Evolutionary conservation across 176 grass and related monocot genomes (phyloP).

Genomic region (Aegilops tauschii): DNA sequence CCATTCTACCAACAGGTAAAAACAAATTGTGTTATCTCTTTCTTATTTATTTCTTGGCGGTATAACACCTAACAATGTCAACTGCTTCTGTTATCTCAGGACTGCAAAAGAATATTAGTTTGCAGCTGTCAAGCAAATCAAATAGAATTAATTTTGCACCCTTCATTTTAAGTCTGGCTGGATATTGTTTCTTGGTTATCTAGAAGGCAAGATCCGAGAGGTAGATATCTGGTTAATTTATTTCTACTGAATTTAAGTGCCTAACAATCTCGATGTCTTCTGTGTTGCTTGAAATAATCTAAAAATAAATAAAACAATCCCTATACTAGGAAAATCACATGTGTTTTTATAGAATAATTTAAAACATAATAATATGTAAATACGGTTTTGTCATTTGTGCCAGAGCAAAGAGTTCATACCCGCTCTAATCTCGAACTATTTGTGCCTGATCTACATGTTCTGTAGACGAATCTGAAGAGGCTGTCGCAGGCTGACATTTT

Average conservation of each 20-base stretch:
- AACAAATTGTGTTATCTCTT: neutral
- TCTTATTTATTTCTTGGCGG: neutral
- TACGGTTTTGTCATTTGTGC: neutral
- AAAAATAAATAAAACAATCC: neutral
- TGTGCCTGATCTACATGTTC: neutral
- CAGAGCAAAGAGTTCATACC: neutral
- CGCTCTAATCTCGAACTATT: neutral
- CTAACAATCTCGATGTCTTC: neutral
- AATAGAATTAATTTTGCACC: neutral
- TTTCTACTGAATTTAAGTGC: neutral
- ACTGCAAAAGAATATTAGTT: neutral
- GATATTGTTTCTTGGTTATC: neutral
- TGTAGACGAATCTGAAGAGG: neutral
- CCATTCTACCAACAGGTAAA: neutral
- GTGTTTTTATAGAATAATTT: neutral
- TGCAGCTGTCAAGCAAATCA: neutral
- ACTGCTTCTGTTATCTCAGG: neutral
- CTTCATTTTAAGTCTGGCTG: neutral
- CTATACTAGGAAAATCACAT: neutral
- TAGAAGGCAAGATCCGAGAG: neutral
- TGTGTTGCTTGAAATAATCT: neutral
- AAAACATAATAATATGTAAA: neutral
- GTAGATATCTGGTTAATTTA: neutral
- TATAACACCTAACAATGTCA: neutral
- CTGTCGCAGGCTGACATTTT: neutral